Conservation (phyloP, 371 early-diverging fungal species). For the Syncephalastrum contaminatum region DNA sequence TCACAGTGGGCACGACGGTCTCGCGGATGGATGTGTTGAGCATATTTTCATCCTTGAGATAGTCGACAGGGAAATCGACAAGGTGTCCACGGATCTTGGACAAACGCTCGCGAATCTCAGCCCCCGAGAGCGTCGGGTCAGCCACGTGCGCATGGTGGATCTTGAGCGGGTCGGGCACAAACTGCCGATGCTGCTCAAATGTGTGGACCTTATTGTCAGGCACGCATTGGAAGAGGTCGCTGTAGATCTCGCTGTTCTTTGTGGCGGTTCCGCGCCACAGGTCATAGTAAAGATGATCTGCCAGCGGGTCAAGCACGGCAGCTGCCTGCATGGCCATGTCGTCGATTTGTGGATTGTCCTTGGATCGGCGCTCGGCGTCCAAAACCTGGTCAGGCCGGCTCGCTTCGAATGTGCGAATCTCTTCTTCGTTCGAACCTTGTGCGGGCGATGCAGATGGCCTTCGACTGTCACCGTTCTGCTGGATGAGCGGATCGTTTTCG, state of each 20-base stretch:
- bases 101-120: conserved; percentile 42
- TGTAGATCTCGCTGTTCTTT: conserved; percentile 69
- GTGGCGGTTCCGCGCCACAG: conserved; percentile 70
- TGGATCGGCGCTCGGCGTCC: conserved; percentile 25
- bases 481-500: no score
- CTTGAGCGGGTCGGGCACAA: conserved; percentile 50
- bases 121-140: conserved; percentile 34
- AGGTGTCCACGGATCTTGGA: conserved; percentile 57
- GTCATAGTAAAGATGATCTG: conserved; percentile 58
- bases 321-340: conserved; percentile 32
- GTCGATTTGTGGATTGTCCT: conserved; percentile 7
- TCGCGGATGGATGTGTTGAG: conserved; percentile 54
- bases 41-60: conserved; percentile 71
- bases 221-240: conserved; percentile 81
- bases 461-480: not conserved
- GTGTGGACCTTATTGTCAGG: conserved; percentile 79
- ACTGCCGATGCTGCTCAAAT: conserved; percentile 59
- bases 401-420: conserved; percentile 18
- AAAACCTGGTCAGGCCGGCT: conserved; percentile 26
- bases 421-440: conserved; percentile 17
- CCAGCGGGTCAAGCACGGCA: conserved; percentile 73
- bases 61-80: conserved; percentile 77
- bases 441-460: not conserved
- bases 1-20: conserved; percentile 56
- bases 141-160: conserved; percentile 59